phyloP scores from a whole-genome alignment of 495 filamentous ascomycete species.

The Neurospora sublineolata region DNA sequence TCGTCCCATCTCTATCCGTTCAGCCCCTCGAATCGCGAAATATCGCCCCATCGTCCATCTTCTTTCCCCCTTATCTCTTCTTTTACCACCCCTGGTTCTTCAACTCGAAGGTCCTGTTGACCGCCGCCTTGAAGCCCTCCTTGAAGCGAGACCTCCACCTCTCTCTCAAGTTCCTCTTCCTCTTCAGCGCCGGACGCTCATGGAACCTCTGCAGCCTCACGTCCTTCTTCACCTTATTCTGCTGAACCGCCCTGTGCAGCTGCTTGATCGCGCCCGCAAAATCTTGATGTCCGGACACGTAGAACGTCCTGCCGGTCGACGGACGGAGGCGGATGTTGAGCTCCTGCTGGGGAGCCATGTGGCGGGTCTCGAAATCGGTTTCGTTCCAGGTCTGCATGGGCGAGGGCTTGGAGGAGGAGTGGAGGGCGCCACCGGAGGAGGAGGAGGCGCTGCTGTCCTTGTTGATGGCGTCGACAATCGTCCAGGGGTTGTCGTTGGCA shows the following conservation, averaged over 20 bases:
- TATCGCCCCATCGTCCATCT: not conserved
- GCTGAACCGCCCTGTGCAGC: conserved; percentile 30
- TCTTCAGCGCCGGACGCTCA: conserved; percentile 61
- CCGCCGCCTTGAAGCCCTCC: conserved; percentile 48
- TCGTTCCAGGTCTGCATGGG: conserved; percentile 1
- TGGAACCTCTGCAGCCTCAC: conserved; percentile 47
- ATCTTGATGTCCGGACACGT: conserved; percentile 38
- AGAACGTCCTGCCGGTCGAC: conserved; percentile 46
- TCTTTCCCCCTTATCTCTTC: not conserved
- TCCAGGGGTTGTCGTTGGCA: not conserved
- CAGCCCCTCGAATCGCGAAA: not conserved
- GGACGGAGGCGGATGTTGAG: conserved; percentile 35
- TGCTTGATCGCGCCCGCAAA: conserved; percentile 41
- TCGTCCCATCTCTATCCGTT: not conserved
- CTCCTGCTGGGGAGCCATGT: conserved; percentile 3
- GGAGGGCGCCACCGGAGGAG: not conserved
- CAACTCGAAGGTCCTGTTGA: conserved; percentile 51
- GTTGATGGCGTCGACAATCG: not conserved
- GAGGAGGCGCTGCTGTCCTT: conserved; percentile 1
- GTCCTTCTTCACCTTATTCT: conserved; percentile 45
- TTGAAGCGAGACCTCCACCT: conserved; percentile 57
- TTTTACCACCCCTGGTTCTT: conserved; percentile 60
- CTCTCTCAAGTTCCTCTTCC: conserved; percentile 56
- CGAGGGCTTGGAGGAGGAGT: conserved; percentile 1
- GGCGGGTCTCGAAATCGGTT: conserved; percentile 9